Evolutionary conservation across 441 rosid species (phyloP), one percentile per base, ranked within the genome.

Genomic region (Bocquillonia castaneifolia): DNA sequence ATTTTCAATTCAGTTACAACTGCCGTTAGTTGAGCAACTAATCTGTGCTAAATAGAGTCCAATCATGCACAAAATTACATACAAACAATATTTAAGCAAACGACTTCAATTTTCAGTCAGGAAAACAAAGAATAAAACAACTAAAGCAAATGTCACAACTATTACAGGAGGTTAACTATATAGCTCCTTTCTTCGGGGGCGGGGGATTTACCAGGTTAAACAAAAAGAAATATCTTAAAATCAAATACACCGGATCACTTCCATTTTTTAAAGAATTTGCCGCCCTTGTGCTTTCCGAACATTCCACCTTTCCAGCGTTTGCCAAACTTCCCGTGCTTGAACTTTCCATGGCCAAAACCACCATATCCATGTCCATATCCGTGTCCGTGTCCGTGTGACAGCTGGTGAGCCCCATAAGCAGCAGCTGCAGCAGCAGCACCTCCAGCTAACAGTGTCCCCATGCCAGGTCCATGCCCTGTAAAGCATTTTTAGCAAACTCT

Each of bases 221-320:
- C 5, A 34, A 23, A 28, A 29, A n/a, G n/a, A n/a, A n/a, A n/a
- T n/a, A n/a, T n/a, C n/a, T n/a, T n/a, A n/a, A n/a, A n/a, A n/a
- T n/a, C n/a, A n/a, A n/a, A n/a, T n/a, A n/a, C n/a, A n/a, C 50
- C 52, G 31, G 52, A 63, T 81, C 78, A 92, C 84, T 92, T 92
- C 93, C 98, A 90, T 64, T 67, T 83, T 84, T 74, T 86, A 69
- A 71, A 80, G 76, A 78, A 77, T 63, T 84, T 83, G 28, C 93
- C 95, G 28, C 93, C 95, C 71, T 84, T 90, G 78, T 87, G 91
- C 78, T 72, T 85, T 52, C 96, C 95, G 54, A 83, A 85, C 82
- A 63, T 74, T 34, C 96, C 91, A 14, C 83, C 89, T 74, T 82
- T 86, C 84, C 90, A 76, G 50, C 80, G 84, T 77, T 83, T 86